Evolutionary conservation across 768 basidiomycete species (phyloP).

Genomic region (Royoungia palumana): DNA sequence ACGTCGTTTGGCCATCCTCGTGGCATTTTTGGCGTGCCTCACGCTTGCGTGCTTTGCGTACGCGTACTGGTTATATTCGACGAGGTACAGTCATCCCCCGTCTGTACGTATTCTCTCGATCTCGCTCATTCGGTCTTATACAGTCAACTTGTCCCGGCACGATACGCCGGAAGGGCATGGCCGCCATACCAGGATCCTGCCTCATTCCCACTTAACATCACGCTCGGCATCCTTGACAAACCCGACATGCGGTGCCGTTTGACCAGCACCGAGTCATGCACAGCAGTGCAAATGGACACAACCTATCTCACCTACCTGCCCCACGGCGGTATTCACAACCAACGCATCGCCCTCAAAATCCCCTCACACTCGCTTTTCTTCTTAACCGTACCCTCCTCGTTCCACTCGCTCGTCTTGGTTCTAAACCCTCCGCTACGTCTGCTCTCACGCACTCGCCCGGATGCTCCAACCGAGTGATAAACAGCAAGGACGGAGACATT

Average conservation of each 20-base stretch:
- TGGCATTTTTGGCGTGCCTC: conserved; percentile 46
- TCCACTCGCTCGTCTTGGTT: conserved; percentile 67
- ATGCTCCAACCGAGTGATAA: no score
- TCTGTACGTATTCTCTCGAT: conserved; percentile 13
- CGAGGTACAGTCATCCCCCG: conserved; percentile 48
- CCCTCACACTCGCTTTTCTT: conserved; percentile 63
- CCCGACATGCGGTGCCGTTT: conserved; percentile 24
- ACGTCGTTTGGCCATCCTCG: conserved; percentile 39
- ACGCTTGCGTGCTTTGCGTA: conserved; percentile 52
- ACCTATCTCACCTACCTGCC: conserved; percentile 75
- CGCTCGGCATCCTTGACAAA: conserved; percentile 33
- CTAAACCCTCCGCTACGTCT: conserved; percentile 42
- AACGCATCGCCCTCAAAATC: conserved; percentile 84
- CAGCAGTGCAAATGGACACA: no score
- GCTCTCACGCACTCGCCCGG: no score
- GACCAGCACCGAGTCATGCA: no score
- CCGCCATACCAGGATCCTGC: background rate
- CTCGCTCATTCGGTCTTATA: conserved; percentile 15
- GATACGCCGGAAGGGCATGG: conserved; percentile 3
- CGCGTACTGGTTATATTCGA: conserved; percentile 63
- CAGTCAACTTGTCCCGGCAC: conserved; percentile 20
- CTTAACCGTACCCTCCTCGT: conserved; percentile 77
- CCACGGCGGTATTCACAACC: conserved; percentile 83
- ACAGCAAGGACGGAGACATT: no score
- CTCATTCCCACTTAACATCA: background rate